phyloP scores from a whole-genome alignment of 2,329 filamentous ascomycete genomes.

The Colletotrichum paranaense region DNA sequence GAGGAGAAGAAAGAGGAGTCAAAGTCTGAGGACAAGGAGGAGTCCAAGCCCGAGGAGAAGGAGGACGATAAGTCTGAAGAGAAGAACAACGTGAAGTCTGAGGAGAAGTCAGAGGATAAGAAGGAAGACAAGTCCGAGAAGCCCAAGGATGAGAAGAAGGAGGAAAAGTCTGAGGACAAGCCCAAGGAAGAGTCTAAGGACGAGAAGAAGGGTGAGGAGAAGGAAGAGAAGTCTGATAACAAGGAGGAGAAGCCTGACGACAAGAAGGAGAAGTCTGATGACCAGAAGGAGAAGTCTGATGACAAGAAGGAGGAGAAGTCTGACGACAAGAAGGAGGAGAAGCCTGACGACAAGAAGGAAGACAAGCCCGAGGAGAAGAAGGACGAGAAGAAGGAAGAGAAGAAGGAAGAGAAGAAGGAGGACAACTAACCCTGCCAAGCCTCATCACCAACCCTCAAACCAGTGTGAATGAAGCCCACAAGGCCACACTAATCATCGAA shows the following conservation, averaged over 20 bases:
- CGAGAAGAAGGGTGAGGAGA: conserved; percentile 30
- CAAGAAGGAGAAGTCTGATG: conserved; percentile 39
- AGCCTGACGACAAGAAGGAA: conserved; percentile 34
- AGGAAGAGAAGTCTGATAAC: conserved; percentile 33
- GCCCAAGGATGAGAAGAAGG: conserved; percentile 17
- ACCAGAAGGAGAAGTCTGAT: conserved; percentile 39
- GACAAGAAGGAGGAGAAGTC: background rate
- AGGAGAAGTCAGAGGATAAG: conserved; percentile 40
- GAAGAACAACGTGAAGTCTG: conserved; percentile 6
- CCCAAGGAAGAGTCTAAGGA: conserved; percentile 34
- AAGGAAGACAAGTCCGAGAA: background rate
- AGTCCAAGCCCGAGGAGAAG: conserved; percentile 40
- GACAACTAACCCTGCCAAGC: background rate
- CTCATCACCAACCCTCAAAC: conserved; percentile 16
- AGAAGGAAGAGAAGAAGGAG: conserved; percentile 37
- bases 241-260: conserved; percentile 40
- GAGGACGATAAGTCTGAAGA: conserved; percentile 39
- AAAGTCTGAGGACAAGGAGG: background rate
- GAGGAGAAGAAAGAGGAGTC: conserved; percentile 3
- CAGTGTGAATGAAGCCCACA: conserved; percentile 37
- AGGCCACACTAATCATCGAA: background rate
- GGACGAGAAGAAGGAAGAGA: conserved; percentile 15
- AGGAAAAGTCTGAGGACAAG: conserved; percentile 37
- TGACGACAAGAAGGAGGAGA: background rate
- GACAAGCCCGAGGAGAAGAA: conserved; percentile 39